Percentiles rank a stretch among this genome's conserved stretches.
Evolutionary conservation across 2,329 filamentous ascomycete species (phyloP).

Genomic region (Fusarium succisae): DNA sequence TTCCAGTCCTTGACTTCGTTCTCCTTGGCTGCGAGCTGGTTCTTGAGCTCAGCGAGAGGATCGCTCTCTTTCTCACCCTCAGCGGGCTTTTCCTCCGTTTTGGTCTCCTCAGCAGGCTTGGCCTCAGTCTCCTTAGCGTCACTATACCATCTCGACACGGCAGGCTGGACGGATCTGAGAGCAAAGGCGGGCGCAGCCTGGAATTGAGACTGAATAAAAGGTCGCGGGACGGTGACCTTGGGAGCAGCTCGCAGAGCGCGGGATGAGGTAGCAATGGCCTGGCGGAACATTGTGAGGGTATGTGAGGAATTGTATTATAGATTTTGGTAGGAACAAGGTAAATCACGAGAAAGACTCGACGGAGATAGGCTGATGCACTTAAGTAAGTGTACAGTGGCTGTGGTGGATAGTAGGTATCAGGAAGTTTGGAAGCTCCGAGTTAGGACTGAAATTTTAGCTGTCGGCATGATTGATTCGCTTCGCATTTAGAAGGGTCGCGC

Average conservation of each 20-base stretch:
- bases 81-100: slow-evolving; percentile 42
- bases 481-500: slow-evolving; percentile 33
- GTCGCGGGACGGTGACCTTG: slow-evolving; percentile 48
- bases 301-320: slow-evolving; percentile 3
- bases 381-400: slow-evolving; percentile 33
- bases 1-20: slow-evolving; percentile 78
- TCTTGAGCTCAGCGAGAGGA: slow-evolving; percentile 57
- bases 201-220: slow-evolving; percentile 51
- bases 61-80: slow-evolving; percentile 47
- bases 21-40: slow-evolving; percentile 62
- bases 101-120: slow-evolving; percentile 43
- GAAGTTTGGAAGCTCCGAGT: slow-evolving; percentile 40
- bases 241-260: slow-evolving; percentile 56
- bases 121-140: slow-evolving; percentile 52
- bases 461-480: slow-evolving; percentile 36
- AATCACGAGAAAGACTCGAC: slow-evolving; percentile 9
- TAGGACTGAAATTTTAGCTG: slow-evolving; percentile 46
- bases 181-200: slow-evolving; percentile 50
- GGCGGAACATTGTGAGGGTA: slow-evolving; percentile 55
- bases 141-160: slow-evolving; percentile 58
- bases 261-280: slow-evolving; percentile 55
- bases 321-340: neutral
- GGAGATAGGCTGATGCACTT: slow-evolving; percentile 20
- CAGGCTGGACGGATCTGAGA: slow-evolving; percentile 50
- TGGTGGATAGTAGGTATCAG: slow-evolving; percentile 31